Percentiles rank a stretch among this genome's conserved stretches.
Conservation (phyloP, 2,329 filamentous ascomycete species). For the Venturia aucupariae region DNA sequence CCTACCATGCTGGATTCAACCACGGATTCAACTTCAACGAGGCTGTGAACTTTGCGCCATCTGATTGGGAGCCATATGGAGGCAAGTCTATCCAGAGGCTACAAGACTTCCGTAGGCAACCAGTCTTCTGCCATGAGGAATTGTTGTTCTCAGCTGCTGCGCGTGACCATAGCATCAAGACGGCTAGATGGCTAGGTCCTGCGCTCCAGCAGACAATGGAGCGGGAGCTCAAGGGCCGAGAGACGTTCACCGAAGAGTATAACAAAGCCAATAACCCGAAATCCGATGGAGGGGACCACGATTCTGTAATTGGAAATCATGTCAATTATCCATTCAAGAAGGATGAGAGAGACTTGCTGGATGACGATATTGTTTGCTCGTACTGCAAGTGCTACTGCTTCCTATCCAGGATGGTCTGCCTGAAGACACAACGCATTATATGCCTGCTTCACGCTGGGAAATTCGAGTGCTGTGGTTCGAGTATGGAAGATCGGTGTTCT, state of each 20-base stretch:
- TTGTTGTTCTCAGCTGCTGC: conserved; percentile 80
- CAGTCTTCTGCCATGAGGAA: conserved; percentile 96
- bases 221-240: conserved; percentile 61
- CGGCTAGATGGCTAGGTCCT: conserved; percentile 88
- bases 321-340: conserved; percentile 26
- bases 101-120: conserved; percentile 79
- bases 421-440: conserved; percentile 68
- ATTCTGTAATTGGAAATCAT: conserved; percentile 29
- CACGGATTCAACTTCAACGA: conserved; percentile 99
- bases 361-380: conserved; percentile 86
- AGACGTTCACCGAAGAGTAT: conserved; percentile 59
- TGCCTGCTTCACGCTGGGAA: conserved; percentile 75
- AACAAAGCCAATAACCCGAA: conserved; percentile 34
- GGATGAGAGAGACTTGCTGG: conserved; percentile 62
- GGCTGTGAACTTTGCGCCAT: conserved; percentile 93
- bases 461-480: conserved; percentile 68
- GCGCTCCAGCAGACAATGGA: conserved; percentile 70
- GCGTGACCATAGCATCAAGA: conserved; percentile 70
- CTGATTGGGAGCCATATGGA: conserved; percentile 90
- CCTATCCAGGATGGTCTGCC: conserved; percentile 80
- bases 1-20: conserved; percentile 97
- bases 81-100: conserved; percentile 77
- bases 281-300: conserved; percentile 45
- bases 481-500: conserved; percentile 55
- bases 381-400: conserved; percentile 92